phyloP scores from a whole-genome alignment of 305 asterid species.

The Ilex paraguariensis region DNA sequence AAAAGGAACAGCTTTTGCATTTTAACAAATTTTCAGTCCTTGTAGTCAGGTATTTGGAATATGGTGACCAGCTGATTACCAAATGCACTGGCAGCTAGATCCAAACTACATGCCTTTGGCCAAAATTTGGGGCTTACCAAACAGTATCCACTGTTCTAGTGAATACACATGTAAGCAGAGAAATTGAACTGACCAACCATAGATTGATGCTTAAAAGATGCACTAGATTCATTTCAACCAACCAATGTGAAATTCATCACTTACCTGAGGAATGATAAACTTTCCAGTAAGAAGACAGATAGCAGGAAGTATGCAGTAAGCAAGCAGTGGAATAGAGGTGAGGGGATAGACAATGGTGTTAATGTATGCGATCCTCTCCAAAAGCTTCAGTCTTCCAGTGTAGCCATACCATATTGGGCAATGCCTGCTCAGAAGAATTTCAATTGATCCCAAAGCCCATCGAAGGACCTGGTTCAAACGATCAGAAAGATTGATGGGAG shows the following conservation, averaged over 20 bases:
- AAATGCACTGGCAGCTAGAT: background rate
- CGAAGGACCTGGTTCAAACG: constrained; percentile 68
- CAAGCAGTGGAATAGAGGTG: constrained; percentile 58
- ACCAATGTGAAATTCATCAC: background rate
- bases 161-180: too few relatives aligned
- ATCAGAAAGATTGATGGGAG: constrained; percentile 71
- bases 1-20: too few relatives aligned
- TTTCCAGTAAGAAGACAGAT: constrained; percentile 61
- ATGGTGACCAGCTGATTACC: background rate
- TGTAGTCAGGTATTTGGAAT: too few relatives aligned
- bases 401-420: constrained; percentile 77
- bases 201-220: background rate
- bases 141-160: too few relatives aligned
- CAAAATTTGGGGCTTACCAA: too few relatives aligned
- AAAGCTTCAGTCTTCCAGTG: constrained; percentile 43
- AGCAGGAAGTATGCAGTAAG: constrained; percentile 61
- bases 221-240: background rate
- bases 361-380: constrained; percentile 61
- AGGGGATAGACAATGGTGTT: constrained; percentile 66
- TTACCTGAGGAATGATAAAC: constrained; percentile 62
- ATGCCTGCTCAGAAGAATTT: constrained; percentile 64
- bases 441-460: constrained; percentile 73
- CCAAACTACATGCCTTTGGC: too few relatives aligned
- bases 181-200: background rate
- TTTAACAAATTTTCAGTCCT: too few relatives aligned